Conservation (phyloP, 345 rosid species). For the Dipteronia dyeriana region DNA sequence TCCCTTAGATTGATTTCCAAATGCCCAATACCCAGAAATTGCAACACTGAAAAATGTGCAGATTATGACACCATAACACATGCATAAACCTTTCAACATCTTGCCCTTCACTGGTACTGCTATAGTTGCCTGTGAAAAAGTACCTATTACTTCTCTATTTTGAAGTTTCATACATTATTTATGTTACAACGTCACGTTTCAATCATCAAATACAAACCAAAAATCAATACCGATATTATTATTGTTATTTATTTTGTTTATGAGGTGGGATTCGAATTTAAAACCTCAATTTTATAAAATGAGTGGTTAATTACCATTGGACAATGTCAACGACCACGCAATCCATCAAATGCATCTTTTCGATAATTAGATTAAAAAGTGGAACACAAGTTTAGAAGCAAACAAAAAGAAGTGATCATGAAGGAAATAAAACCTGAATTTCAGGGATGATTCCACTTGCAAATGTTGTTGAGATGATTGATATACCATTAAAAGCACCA, state of each 20-base stretch:
- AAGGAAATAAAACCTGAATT: slow-evolving; percentile 44
- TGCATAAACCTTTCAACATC: slow-evolving; percentile 59
- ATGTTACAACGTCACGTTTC: neutral
- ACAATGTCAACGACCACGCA: no score
- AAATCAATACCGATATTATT: neutral
- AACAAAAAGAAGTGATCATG: neutral
- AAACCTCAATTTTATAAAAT: no score
- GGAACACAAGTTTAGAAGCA: neutral
- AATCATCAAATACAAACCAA: no score
- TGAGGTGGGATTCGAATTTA: no score
- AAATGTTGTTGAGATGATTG: slow-evolving; percentile 51
- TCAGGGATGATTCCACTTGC: slow-evolving; percentile 66
- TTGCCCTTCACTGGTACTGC: slow-evolving; percentile 63
- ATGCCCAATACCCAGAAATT: slow-evolving; percentile 63
- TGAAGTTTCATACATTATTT: no score
- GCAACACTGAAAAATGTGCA: slow-evolving; percentile 46
- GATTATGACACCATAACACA: slow-evolving; percentile 44
- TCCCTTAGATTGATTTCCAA: slow-evolving; percentile 39
- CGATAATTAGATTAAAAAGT: no score
- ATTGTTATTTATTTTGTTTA: no score
- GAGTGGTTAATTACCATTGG: no score
- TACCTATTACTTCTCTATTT: neutral
- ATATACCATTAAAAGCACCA: slow-evolving; percentile 48
- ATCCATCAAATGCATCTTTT: no score
- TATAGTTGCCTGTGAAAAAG: slow-evolving; percentile 46